Percentiles rank a stretch among this genome's conserved stretches.
Conservation (phyloP, 192 early-diverging fungal genomes). For the Ambispora gerdemannii region DNA sequence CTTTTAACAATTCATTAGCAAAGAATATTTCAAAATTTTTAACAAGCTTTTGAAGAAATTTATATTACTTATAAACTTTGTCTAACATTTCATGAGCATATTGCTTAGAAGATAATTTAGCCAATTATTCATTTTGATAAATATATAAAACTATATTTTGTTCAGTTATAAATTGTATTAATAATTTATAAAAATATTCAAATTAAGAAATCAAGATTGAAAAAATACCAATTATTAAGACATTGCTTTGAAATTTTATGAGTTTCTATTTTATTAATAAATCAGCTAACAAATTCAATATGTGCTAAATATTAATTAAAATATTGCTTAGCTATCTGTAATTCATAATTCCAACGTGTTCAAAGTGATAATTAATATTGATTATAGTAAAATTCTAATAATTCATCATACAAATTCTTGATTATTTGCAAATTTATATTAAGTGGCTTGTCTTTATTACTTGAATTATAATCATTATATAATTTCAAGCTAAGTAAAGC, state of each 20-base stretch:
- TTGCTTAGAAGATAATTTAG: background rate
- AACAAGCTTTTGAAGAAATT: background rate
- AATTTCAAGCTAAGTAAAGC: background rate
- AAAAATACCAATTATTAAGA: too few species aligned
- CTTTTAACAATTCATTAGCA: background rate
- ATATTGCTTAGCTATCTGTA: background rate
- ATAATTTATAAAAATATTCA: too few species aligned
- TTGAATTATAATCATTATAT: background rate
- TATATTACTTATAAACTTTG: background rate
- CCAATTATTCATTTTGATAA: background rate
- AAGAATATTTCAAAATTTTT: constrained; percentile 9
- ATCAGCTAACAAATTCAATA: background rate
- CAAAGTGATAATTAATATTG: background rate
- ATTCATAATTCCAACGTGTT: background rate
- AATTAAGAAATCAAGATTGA: too few species aligned
- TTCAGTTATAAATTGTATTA: too few species aligned
- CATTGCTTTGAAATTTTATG: too few species aligned
- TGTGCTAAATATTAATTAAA: background rate
- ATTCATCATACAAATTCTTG: background rate
- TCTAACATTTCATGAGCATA: background rate
- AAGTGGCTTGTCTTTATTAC: background rate
- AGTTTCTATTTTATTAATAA: background rate
- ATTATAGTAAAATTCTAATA: background rate
- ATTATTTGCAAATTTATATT: background rate
- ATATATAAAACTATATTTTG: too few species aligned